Percentiles rank a stretch among this genome's conserved stretches.
These are phyloP conservation scores for Boletus insuetus DNA, from an alignment of 768 basidiomycete genomes.

Conservation along the genomic window DNA sequence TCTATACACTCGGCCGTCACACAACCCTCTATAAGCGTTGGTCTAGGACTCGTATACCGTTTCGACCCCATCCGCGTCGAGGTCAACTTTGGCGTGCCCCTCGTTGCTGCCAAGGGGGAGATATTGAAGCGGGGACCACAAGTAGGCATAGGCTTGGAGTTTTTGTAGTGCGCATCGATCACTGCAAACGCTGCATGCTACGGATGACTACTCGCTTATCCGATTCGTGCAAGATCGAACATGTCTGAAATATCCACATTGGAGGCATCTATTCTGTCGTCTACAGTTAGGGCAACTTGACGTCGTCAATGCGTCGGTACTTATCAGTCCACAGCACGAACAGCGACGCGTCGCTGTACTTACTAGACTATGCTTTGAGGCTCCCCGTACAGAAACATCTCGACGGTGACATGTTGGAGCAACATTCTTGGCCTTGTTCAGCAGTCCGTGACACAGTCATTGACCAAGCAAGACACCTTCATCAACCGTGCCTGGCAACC, in stretches of 20 bases:
- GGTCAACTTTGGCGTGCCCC: slow-evolving; percentile 82
- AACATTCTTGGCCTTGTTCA: not conserved
- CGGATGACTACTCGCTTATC: not conserved
- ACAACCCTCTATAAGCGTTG: slow-evolving; percentile 67
- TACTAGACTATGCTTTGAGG: not conserved
- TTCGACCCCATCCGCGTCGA: slow-evolving; percentile 86
- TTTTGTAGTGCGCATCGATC: slow-evolving; percentile 43
- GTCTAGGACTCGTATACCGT: slow-evolving; percentile 79
- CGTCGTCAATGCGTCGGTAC: too few relatives aligned
- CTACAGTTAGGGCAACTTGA: too few relatives aligned
- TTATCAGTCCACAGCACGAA: too few relatives aligned
- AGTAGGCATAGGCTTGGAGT: slow-evolving; percentile 79
- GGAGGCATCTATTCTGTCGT: too few relatives aligned
- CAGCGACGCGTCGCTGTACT: too few relatives aligned
- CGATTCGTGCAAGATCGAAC: not conserved
- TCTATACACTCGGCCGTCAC: slow-evolving; percentile 19
- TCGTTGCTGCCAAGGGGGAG: slow-evolving; percentile 67
- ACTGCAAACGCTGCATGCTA: slow-evolving; percentile 9
- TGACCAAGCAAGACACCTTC: not conserved
- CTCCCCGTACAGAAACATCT: not conserved
- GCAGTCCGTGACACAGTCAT: not conserved
- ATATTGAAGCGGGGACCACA: slow-evolving; percentile 68
- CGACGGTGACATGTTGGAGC: not conserved
- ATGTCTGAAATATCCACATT: not conserved
- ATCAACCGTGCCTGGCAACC: not conserved